These are phyloP conservation scores for Epichloe sylvatica DNA, from an alignment of 2,329 filamentous ascomycete genomes.

Conservation along the genomic window DNA sequence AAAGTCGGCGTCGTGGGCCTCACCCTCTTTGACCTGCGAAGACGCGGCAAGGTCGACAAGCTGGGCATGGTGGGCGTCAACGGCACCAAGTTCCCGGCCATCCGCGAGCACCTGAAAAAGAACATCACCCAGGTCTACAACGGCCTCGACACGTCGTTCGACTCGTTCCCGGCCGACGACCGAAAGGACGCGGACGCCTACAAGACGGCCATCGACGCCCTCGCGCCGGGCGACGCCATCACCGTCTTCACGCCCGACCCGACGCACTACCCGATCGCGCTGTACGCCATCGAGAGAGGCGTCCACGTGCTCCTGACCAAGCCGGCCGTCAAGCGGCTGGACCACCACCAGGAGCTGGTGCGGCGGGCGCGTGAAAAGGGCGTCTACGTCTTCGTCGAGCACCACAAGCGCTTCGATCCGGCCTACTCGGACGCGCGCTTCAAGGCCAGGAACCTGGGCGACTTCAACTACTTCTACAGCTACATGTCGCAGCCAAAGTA, in stretches of 20 bases:
- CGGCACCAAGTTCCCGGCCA: conserved; percentile 80
- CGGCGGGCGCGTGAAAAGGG: conserved; percentile 56
- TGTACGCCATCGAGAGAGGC: conserved; percentile 78
- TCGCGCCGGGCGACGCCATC: conserved; percentile 72
- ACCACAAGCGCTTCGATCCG: conserved; percentile 93
- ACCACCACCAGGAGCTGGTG: conserved; percentile 65
- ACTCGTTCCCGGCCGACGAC: conserved; percentile 67
- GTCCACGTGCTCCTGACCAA: conserved; percentile 92
- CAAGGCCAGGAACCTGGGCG: conserved; percentile 62
- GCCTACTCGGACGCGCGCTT: conserved; percentile 79
- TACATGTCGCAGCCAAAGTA: conserved; percentile 93
- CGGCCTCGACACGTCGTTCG: conserved; percentile 71
- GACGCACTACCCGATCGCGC: conserved; percentile 81
- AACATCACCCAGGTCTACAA: conserved; percentile 88
- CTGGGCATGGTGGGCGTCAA: conserved; percentile 84
- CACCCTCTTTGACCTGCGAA: conserved; percentile 75
- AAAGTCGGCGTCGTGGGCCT: conserved; percentile 89
- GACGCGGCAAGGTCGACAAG: conserved; percentile 74
- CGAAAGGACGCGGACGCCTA: conserved; percentile 65
- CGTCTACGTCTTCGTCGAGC: conserved; percentile 87
- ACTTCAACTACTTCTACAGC: conserved; percentile 97
- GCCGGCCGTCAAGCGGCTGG: conserved; percentile 74
- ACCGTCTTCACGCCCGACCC: conserved; percentile 94
- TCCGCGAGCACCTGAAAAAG: conserved; percentile 71
- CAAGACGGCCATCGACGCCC: conserved; percentile 74